phyloP scores from a whole-genome alignment of 208 protist genomes.

The Trypanosoma theileri region DNA sequence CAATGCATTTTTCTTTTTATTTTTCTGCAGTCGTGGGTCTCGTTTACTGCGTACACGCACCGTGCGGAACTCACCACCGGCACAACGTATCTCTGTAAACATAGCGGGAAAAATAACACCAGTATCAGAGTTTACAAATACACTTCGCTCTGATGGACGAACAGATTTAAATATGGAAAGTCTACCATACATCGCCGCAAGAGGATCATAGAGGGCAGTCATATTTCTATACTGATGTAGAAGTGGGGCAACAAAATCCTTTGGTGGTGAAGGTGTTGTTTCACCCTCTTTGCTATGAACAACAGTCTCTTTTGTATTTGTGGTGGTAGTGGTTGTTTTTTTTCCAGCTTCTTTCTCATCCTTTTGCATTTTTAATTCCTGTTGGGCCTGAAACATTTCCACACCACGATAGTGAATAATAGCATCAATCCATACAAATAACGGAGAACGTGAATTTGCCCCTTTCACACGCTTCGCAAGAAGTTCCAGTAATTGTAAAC shows the following conservation, averaged over 20 bases:
- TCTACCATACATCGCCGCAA: slow-evolving; percentile 72
- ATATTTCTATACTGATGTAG: slow-evolving; percentile 78
- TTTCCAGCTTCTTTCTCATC: slow-evolving; percentile 10
- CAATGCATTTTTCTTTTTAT: slow-evolving; percentile 29
- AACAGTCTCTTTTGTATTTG: neutral
- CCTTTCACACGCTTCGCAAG: slow-evolving; percentile 51
- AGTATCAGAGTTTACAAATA: slow-evolving; percentile 55
- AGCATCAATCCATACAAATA: slow-evolving; percentile 75
- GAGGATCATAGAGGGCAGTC: slow-evolving; percentile 59
- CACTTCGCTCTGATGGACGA: slow-evolving; percentile 60
- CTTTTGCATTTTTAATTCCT: slow-evolving; percentile 16
- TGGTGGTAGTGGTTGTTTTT: too few species aligned
- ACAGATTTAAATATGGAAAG: slow-evolving; percentile 81
- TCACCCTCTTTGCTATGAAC: neutral
- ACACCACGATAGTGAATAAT: slow-evolving; percentile 78
- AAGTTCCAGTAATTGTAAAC: slow-evolving; percentile 71
- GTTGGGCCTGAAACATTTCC: slow-evolving; percentile 74
- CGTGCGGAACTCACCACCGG: slow-evolving; percentile 40
- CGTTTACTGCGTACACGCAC: slow-evolving; percentile 53
- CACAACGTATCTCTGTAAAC: slow-evolving; percentile 70
- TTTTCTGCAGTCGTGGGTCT: slow-evolving; percentile 25
- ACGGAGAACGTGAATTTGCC: slow-evolving; percentile 53
- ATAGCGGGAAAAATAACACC: slow-evolving; percentile 78
- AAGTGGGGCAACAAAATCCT: slow-evolving; percentile 74
- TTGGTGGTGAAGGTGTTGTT: slow-evolving; percentile 41